phyloP scores from a whole-genome alignment of 2,329 filamentous ascomycete genomes.

The Bimuria novae-zelandiae region DNA sequence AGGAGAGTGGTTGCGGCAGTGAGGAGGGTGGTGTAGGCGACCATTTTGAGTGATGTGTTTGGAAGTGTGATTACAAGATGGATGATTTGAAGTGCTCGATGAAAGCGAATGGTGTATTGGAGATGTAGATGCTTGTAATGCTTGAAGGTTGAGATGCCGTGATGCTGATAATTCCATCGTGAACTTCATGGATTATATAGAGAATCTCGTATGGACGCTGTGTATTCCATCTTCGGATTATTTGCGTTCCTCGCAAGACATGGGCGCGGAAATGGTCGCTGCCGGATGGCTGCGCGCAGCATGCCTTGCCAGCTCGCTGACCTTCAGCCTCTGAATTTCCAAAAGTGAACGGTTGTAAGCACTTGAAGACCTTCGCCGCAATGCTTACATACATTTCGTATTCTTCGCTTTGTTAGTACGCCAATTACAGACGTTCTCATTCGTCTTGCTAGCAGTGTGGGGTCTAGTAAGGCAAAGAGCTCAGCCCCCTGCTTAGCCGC shows the following conservation, averaged over 20 bases:
- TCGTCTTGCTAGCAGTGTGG: neutral
- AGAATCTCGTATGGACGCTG: neutral
- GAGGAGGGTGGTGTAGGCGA: conserved; percentile 27
- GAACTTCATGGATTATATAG: conserved; percentile 19
- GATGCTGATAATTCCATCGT: conserved; percentile 22
- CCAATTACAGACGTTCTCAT: neutral
- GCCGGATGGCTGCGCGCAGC: conserved; percentile 15
- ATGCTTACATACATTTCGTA: neutral
- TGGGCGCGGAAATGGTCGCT: conserved; percentile 14
- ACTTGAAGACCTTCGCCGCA: neutral
- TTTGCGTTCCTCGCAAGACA: conserved; percentile 1
- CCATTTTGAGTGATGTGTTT: conserved; percentile 34
- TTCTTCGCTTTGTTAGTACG: neutral
- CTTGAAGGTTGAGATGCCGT: conserved; percentile 16
- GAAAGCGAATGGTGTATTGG: conserved; percentile 9
- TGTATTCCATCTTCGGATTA: conserved; percentile 3
- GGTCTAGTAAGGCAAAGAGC: neutral
- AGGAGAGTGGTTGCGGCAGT: conserved; percentile 25
- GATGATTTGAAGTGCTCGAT: conserved; percentile 6
- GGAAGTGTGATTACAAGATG: too few species aligned
- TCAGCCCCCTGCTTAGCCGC: conserved; percentile 13
- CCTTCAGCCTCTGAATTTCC: conserved; percentile 16
- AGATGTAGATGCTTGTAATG: conserved; percentile 10
- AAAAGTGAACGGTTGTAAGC: neutral
- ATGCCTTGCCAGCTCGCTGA: conserved; percentile 3